These are phyloP conservation scores for Diaporthe humulicola DNA, from an alignment of 2,329 filamentous ascomycete species.

Conservation along the genomic window DNA sequence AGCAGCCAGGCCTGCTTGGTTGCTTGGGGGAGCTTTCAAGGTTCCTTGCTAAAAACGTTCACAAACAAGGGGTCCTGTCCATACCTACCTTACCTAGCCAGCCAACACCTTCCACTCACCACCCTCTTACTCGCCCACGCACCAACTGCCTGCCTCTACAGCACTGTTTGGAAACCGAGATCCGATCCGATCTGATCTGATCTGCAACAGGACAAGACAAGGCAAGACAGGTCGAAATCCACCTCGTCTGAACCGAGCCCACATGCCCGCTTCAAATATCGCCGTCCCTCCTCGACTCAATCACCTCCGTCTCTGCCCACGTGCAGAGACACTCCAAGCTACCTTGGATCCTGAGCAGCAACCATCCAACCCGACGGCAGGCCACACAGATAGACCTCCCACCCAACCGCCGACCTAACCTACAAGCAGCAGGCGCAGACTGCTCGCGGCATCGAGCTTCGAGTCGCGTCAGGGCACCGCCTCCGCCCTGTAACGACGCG, in stretches of 20 bases:
- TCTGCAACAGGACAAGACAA: constrained; percentile 26
- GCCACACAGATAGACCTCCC: not conserved
- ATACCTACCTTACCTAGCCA: not conserved
- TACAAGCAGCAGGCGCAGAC: constrained; percentile 3
- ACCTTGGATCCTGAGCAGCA: not conserved
- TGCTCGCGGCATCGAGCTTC: constrained; percentile 13
- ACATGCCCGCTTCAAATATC: constrained; percentile 22
- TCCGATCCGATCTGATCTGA: constrained; percentile 29
- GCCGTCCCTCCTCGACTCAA: constrained; percentile 1
- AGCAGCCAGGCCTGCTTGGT: not conserved
- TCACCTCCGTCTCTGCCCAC: not conserved
- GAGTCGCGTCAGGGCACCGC: constrained; percentile 33
- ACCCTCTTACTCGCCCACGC: not conserved
- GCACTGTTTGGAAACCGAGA: constrained; percentile 16
- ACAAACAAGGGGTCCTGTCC: constrained; percentile 10
- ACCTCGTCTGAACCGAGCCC: constrained; percentile 1
- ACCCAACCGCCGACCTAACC: constrained; percentile 3
- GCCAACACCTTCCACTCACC: constrained; percentile 1
- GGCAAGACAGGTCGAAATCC: constrained; percentile 4
- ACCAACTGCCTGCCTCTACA: not conserved
- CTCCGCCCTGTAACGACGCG: constrained; percentile 32
- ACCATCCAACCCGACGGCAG: not conserved
- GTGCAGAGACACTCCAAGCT: not conserved
- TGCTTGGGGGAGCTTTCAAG: constrained; percentile 6
- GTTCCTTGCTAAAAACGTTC: constrained; percentile 11